Evolutionary conservation across 805 yeast species (phyloP).

Genomic region (Candida dajiaensis): DNA sequence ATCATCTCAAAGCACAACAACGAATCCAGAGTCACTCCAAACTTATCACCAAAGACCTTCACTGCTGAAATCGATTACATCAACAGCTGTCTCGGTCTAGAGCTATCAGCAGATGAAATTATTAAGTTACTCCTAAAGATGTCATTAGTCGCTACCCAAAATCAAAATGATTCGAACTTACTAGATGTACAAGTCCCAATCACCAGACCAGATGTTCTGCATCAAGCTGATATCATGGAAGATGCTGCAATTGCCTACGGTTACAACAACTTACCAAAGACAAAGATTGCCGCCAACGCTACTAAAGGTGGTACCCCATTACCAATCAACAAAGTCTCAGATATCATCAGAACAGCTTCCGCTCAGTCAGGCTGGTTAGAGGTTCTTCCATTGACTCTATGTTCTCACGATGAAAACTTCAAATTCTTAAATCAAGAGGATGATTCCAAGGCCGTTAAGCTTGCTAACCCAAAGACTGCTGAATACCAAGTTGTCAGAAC

Average conservation of each 20-base stretch:
- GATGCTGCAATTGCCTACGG: constrained; percentile 98
- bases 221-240: constrained; percentile 97
- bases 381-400: constrained; percentile 90
- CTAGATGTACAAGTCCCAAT: constrained; percentile 63
- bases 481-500: constrained; percentile 99
- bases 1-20: constrained; percentile 76
- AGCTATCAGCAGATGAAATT: constrained; percentile 63
- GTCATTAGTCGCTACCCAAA: constrained; percentile 65
- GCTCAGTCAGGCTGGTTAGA: constrained; percentile 96
- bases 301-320: constrained; percentile 78
- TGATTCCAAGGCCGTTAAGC: constrained; percentile 77
- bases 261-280: constrained; percentile 77
- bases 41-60: constrained; percentile 58
- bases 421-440: constrained; percentile 71
- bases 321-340: constrained; percentile 86
- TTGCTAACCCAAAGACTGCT: constrained; percentile 92
- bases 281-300: constrained; percentile 71
- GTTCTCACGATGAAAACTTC: constrained; percentile 97
- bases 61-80: constrained; percentile 77
- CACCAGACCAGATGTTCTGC: constrained; percentile 93
- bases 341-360: constrained; percentile 83
- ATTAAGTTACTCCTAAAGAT: constrained; percentile 65
- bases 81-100: constrained; percentile 88
- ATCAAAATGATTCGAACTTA: constrained; percentile 37
- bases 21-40: constrained; percentile 72